A percentile compares a stretch with the other conserved stretches of the same genome.
Conservation (phyloP, 2,329 filamentous ascomycete species). For the Nothophoma quercina region DNA sequence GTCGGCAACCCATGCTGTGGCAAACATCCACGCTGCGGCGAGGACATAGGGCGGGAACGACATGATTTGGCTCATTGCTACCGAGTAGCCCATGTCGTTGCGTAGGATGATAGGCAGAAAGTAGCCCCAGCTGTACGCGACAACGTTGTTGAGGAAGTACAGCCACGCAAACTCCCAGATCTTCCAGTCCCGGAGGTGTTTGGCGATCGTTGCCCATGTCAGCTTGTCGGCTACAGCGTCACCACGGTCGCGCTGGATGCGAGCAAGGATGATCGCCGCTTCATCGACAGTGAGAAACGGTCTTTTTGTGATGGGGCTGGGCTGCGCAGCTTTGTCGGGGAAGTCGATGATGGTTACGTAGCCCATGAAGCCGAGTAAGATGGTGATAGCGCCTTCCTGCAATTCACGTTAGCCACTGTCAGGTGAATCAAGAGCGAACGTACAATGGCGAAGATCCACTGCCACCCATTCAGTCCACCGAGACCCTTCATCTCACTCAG, state of each 20-base stretch:
- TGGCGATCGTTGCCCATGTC: slow-evolving; percentile 21
- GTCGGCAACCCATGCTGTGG: slow-evolving; percentile 32
- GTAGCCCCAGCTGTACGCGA: slow-evolving; percentile 27
- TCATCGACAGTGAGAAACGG: slow-evolving; percentile 28
- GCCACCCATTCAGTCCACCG: no score
- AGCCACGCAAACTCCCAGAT: slow-evolving; percentile 27
- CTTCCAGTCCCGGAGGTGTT: slow-evolving; percentile 23
- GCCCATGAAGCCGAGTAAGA: slow-evolving; percentile 31
- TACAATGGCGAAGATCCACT: no score
- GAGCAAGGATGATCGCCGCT: slow-evolving; percentile 24
- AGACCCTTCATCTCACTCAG: no score
- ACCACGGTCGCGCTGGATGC: slow-evolving; percentile 26
- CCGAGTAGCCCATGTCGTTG: slow-evolving; percentile 31
- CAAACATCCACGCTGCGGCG: slow-evolving; percentile 31
- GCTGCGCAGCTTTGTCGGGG: slow-evolving; percentile 36
- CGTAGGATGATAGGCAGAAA: slow-evolving; percentile 37
- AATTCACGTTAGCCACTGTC: no score
- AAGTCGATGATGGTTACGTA: slow-evolving; percentile 41
- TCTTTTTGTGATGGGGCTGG: no score
- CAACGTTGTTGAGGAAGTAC: slow-evolving; percentile 26
- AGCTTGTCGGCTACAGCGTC: slow-evolving; percentile 29
- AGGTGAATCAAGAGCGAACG: no score
- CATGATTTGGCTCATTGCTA: slow-evolving; percentile 31
- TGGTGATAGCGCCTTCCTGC: slow-evolving; percentile 55
- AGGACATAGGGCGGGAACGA: slow-evolving; percentile 35